Conservation (phyloP, 2,329 filamentous ascomycete genomes). For the Neobulgaria alba region DNA sequence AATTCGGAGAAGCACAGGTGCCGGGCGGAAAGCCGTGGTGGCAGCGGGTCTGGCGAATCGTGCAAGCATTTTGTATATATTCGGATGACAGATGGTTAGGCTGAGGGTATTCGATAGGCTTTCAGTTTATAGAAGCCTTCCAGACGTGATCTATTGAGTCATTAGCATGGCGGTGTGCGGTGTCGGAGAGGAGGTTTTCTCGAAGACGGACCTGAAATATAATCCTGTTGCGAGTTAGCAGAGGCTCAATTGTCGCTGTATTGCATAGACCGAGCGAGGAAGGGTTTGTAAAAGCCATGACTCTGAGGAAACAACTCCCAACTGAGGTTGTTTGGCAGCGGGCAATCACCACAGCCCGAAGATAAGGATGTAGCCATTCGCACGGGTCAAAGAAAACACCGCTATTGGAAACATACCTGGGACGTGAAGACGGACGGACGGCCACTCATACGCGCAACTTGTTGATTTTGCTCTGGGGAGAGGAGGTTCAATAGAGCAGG, state of each 20-base stretch:
- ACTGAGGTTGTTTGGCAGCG: too few relatives aligned
- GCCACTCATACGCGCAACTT: conserved; percentile 71
- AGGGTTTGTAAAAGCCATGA: too few relatives aligned
- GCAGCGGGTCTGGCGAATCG: conserved; percentile 45
- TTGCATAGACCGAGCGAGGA: too few relatives aligned
- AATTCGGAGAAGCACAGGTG: conserved; percentile 24
- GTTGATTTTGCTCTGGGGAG: conserved; percentile 6
- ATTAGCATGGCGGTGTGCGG: conserved; percentile 22
- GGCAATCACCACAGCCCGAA: conserved; percentile 10
- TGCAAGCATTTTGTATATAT: conserved; percentile 46
- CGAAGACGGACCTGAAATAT: conserved; percentile 58
- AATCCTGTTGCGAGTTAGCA: conserved; percentile 52
- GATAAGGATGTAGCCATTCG: conserved; percentile 10
- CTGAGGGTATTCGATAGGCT: conserved; percentile 13
- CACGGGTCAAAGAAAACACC: conserved; percentile 2
- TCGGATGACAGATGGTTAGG: conserved; percentile 16
- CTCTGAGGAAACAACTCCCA: too few relatives aligned
- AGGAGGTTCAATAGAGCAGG: background rate
- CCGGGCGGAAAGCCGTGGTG: conserved; percentile 33
- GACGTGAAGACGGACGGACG: conserved; percentile 79
- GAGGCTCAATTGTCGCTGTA: too few relatives aligned
- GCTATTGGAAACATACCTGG: conserved; percentile 48
- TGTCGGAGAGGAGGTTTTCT: conserved; percentile 1
- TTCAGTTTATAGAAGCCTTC: conserved; percentile 35
- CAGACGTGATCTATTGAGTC: conserved; percentile 33